Evolutionary conservation across 257 asterid genomes (phyloP).

Genomic region (Solanum habrochaites): DNA sequence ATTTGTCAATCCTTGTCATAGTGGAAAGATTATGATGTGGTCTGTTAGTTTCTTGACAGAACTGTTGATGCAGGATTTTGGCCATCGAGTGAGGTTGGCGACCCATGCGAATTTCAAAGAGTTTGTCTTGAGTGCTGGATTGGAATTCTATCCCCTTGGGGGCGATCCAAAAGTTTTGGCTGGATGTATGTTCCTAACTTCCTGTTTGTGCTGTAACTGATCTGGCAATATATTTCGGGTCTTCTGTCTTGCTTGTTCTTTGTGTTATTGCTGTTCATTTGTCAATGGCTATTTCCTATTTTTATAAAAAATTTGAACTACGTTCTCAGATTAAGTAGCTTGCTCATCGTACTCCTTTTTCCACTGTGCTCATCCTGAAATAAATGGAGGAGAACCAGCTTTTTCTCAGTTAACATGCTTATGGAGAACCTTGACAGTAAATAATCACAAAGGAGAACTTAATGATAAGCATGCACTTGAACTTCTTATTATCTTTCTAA

Average conservation of each 20-base stretch:
- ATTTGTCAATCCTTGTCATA: not conserved
- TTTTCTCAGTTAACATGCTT: not conserved
- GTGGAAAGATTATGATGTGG: not conserved
- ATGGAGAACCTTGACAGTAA: not conserved
- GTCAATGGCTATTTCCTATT: not conserved
- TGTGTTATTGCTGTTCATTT: not conserved
- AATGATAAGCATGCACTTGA: not conserved
- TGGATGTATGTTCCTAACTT: constrained; percentile 51
- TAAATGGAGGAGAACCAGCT: not conserved
- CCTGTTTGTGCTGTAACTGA: not conserved
- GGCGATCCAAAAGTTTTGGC: constrained; percentile 23
- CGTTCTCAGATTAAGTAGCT: not conserved
- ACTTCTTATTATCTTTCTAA: not conserved
- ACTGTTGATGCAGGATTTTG: constrained; percentile 62
- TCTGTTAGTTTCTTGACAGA: not conserved
- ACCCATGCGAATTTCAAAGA: constrained; percentile 21
- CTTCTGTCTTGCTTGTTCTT: not conserved
- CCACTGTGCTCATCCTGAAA: not conserved
- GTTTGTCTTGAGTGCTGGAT: constrained; percentile 22
- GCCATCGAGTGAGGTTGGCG: constrained; percentile 22
- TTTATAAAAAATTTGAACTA: not conserved
- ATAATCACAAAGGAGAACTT: not conserved
- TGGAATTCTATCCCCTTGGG: constrained; percentile 23
- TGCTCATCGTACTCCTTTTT: not conserved
- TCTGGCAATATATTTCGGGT: not conserved